These are phyloP conservation scores for Seiridium cupressi DNA, from an alignment of 2,329 filamentous ascomycete genomes.

Conservation along the genomic window DNA sequence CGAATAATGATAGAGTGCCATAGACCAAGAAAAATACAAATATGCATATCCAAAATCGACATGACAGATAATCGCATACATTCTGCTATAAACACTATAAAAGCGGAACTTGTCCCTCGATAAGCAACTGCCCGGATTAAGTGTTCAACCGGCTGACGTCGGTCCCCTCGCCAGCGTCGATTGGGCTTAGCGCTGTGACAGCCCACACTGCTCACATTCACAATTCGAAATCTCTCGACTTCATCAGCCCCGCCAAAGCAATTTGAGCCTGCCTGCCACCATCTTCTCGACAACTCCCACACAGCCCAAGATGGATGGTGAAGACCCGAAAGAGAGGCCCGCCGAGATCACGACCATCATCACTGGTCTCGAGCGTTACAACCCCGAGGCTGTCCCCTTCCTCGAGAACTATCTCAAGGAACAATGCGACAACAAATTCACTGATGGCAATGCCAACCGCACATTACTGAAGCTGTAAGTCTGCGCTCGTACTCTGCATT, in stretches of 20 bases:
- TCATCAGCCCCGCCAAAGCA: constrained; percentile 24
- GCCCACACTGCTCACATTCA: constrained; percentile 18
- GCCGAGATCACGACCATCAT: constrained; percentile 91
- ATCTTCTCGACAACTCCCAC: constrained; percentile 5
- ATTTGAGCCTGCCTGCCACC: not conserved
- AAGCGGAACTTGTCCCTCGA: too few relatives aligned
- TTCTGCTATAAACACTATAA: not conserved
- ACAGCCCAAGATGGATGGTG: constrained; percentile 60
- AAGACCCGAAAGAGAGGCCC: constrained; percentile 88
- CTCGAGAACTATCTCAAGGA: constrained; percentile 94
- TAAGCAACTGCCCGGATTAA: not conserved
- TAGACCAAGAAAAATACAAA: not conserved
- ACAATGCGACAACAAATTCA: constrained; percentile 93
- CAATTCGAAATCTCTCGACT: constrained; percentile 25
- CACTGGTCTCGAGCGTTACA: constrained; percentile 96
- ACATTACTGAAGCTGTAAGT: constrained; percentile 96
- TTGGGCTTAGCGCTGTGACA: constrained; percentile 13
- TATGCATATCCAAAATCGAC: not conserved
- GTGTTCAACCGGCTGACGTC: not conserved
- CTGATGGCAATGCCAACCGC: constrained; percentile 95
- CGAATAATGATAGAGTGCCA: not conserved
- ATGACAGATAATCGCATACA: not conserved
- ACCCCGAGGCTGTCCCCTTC: constrained; percentile 89
- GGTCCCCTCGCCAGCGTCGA: constrained; percentile 5
- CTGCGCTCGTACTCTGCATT: not conserved